Base-by-base conservation (phyloP, 1,139 yeast genomes). In the Arxiozyma slooffiae region DNA sequence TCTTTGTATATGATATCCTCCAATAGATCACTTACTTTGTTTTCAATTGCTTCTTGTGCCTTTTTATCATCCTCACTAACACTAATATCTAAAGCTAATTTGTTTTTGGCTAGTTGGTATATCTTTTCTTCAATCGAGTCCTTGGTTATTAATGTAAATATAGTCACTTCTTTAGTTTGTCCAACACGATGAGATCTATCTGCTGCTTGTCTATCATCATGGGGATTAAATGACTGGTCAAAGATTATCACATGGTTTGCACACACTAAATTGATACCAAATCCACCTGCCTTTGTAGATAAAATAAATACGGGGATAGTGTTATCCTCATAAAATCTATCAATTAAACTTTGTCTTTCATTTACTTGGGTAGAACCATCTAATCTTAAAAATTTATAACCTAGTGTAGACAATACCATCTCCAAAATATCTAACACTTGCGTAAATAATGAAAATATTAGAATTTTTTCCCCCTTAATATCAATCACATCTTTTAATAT, bases 161-260 rank as follows among this genome's bases (percentile, higher is more conserved):
- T 96, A 45, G 76, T 73, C 21, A 94, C 99, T 48, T 86, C 92
- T 53, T 85, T 81, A 41, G 85, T 84, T 69, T 94, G 98, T 2
- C 99, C 99, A 26, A 94, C 96, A 67, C 99, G 79, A 67, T 92
- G 99, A 0, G 98, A 96, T 63, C 99, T 78, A 67, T 92, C 98
- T 66, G 94, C 98, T 0, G 99, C 99, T 71, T 92, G 99, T 64
- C 85, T 85, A 65, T 92, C 99, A 67, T 92, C 98, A 66, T 94
- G 98, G 0, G 99, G 99, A 61, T 92, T 92, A 70, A 92, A 92
- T 46, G 95, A 85, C 65, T 89, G 92, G 66, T 92, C 99, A 62
- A 82, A 90, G 38, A 94, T 86, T 50, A 92, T 77, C 3, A 92
- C 98, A 54, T 84, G 81, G 63, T 89, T 92, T 9, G 99, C 98